These are phyloP conservation scores for Nemophila menziesii DNA, from an alignment of 257 asterid species.

Conservation along the genomic window DNA sequence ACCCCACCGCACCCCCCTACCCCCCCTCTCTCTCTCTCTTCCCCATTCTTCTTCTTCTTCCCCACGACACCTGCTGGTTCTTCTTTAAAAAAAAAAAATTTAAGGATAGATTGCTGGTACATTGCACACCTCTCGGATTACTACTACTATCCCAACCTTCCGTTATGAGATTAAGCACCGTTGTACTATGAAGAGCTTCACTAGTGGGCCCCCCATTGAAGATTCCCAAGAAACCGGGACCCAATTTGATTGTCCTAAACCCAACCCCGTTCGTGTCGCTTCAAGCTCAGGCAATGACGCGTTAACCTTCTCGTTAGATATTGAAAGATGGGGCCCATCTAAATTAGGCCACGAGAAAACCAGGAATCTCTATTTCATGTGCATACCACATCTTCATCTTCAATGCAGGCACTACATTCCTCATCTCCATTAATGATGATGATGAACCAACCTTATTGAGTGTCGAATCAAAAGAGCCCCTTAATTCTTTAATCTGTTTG, in stretches of 20 bases:
- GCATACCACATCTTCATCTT: constrained; percentile 69
- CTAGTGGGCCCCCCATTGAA: constrained; percentile 80
- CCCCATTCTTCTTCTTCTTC: too few relatives aligned
- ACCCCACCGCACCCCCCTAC: too few relatives aligned
- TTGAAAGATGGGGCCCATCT: constrained; percentile 50
- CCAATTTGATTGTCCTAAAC: constrained; percentile 52
- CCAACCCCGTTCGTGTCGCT: constrained; percentile 48
- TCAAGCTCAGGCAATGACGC: constrained; percentile 39
- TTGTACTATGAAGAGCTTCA: constrained; percentile 56
- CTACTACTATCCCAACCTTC: constrained; percentile 61
- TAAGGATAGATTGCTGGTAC: too few relatives aligned
- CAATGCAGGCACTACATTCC: constrained; percentile 48
- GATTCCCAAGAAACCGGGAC: constrained; percentile 68
- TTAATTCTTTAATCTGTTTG: constrained; percentile 32
- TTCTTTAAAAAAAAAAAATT: too few relatives aligned
- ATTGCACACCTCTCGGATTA: constrained; percentile 89
- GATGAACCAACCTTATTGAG: not conserved
- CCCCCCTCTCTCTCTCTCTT: too few relatives aligned
- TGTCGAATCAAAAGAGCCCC: constrained; percentile 2
- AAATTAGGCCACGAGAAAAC: constrained; percentile 30
- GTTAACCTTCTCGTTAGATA: constrained; percentile 33
- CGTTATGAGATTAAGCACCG: constrained; percentile 43
- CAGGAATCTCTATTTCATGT: constrained; percentile 43
- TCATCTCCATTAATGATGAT: not conserved
- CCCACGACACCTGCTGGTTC: too few relatives aligned